Evolutionary conservation across 2,329 filamentous ascomycete genomes (phyloP), one percentile per base, ranked within the genome.

Genomic region (Pseudonectria buxi): DNA sequence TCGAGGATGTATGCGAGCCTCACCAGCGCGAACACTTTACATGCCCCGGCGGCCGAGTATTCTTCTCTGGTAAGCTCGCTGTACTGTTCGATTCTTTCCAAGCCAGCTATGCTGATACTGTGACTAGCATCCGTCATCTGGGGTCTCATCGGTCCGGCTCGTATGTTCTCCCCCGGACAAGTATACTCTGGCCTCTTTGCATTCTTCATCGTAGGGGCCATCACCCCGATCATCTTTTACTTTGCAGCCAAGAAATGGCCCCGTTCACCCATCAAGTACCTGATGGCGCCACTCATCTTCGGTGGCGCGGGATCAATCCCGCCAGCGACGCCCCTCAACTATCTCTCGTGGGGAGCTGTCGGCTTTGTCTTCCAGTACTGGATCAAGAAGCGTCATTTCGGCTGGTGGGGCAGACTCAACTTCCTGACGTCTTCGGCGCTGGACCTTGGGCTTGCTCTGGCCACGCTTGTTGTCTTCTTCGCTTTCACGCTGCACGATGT

Each of bases 331-430:
- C 81, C 82, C 0, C 71, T 86, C 39, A 86, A 83, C 60, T 87
- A 85, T 54, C 72, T 83, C 24, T 71, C 73, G n/a, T 87, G 83
- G 82, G 80, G 78, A 13, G 62, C 82, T 37, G 78, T 86, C 3
- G 83, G 83, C 22, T 78, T 76, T 47, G 43, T 83, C 24, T 87
- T 86, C 66, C 82, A 87, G 56, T 77, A 76, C 56, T 70, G 66
- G 51, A 74, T 87, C 53, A 77, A 78, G 57, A 73, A 74, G 50
- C 68, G 70, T 11, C 70, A 76, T 55, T 77, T 76, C 43, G 71
- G 63, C 18, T 87, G 83, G 83, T 87, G 83, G 83, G 76, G 74
- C 58, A 70, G 79, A 16, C 74, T 84, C 53, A 86, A 86, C 62
- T 86, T 83, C 50, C 61, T 86, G 41, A 81, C 82, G 0, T 81